Evolutionary conservation across 169 alveolate genomes (phyloP).

Genomic region (Eimeria tenella): DNA sequence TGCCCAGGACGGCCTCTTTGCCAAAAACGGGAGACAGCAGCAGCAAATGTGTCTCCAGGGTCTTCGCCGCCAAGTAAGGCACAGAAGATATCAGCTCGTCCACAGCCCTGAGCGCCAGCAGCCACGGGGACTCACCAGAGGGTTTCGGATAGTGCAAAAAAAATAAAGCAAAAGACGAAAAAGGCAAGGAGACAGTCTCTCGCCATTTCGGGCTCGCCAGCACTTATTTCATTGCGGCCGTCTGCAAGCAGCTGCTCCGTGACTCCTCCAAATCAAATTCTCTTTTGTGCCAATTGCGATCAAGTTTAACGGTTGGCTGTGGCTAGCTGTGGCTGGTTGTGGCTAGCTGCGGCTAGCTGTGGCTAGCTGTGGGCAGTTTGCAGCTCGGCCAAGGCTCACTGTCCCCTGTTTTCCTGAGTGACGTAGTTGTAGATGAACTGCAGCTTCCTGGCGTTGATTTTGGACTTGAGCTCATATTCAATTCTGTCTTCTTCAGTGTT

Average conservation of each 20-base stretch:
- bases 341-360: constrained; percentile 40
- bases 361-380: background rate
- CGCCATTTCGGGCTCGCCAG: too few species aligned
- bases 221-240: too few species aligned
- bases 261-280: background rate
- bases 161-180: background rate
- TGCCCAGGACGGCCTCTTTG: constrained; percentile 55
- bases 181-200: too few species aligned
- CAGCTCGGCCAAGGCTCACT: background rate
- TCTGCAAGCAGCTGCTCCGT: background rate
- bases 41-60: constrained; percentile 81
- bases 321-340: background rate
- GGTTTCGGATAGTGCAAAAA: background rate
- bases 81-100: constrained; percentile 77
- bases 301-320: too few species aligned
- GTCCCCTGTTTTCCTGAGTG: constrained; percentile 74
- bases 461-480: constrained; percentile 63
- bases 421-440: constrained; percentile 68
- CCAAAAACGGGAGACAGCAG: constrained; percentile 83
- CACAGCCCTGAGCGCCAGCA: background rate
- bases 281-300: background rate
- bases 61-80: constrained; percentile 82
- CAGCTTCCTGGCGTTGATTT: constrained; percentile 73
- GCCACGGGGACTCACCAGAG: too few species aligned
- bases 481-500: constrained; percentile 56